Evolutionary conservation across 2,329 filamentous ascomycete genomes (phyloP).

Genomic region (Exophiala aquamarina): DNA sequence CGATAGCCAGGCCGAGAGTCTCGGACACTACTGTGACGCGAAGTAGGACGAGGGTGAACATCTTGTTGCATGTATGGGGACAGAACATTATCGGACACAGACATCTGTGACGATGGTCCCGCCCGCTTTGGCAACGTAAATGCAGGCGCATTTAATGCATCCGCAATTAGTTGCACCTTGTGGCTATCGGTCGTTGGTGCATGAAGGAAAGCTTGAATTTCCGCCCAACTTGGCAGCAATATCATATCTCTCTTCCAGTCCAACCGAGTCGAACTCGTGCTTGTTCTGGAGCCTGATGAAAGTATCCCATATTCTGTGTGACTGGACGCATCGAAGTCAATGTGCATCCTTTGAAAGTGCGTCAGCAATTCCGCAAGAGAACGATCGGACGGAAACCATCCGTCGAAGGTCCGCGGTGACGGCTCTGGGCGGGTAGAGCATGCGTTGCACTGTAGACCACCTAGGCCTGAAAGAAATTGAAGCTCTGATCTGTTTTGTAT

Average conservation of each 20-base stretch:
- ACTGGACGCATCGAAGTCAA: constrained; percentile 29
- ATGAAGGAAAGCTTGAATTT: constrained; percentile 47
- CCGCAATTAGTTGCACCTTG: constrained; percentile 53
- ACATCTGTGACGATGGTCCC: neutral
- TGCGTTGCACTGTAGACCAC: constrained; percentile 56
- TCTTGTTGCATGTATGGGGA: neutral
- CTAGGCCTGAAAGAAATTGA: constrained; percentile 56
- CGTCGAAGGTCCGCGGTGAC: constrained; percentile 7
- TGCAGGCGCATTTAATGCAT: constrained; percentile 45
- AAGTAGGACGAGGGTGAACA: too few relatives aligned
- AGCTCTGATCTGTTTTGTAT: constrained; percentile 59
- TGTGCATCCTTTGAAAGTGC: constrained; percentile 40
- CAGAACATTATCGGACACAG: neutral
- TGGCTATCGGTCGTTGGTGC: constrained; percentile 58
- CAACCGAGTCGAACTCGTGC: constrained; percentile 30
- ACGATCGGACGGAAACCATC: neutral
- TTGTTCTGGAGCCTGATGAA: constrained; percentile 9
- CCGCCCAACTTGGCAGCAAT: constrained; percentile 54
- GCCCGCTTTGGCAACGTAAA: constrained; percentile 21
- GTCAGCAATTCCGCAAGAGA: constrained; percentile 34
- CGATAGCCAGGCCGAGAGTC: too few relatives aligned
- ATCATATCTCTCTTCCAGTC: constrained; percentile 65
- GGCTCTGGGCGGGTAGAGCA: constrained; percentile 36
- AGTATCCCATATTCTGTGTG: neutral
- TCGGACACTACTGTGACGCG: too few relatives aligned